Conservation (phyloP, 257 asterid species). For the Ligustrum vulgare region DNA sequence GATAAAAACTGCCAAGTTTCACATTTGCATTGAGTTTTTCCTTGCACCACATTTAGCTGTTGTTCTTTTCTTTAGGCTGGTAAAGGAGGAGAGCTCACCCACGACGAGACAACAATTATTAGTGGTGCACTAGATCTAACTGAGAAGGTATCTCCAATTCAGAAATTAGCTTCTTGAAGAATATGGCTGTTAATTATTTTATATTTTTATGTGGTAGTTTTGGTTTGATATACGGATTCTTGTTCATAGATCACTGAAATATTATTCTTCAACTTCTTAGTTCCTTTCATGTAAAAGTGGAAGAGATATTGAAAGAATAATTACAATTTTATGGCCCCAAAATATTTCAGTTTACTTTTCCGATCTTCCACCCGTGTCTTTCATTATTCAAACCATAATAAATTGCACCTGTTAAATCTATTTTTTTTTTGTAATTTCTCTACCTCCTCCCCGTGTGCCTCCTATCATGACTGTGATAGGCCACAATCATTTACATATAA, state of each 20-base stretch:
- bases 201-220: neutral
- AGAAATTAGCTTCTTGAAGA: neutral
- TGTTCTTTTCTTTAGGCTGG: constrained; percentile 66
- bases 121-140: constrained; percentile 98
- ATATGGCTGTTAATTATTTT: neutral
- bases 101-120: constrained; percentile 94
- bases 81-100: constrained; percentile 97
- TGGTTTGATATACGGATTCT: neutral
- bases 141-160: constrained; percentile 64
- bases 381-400: neutral
- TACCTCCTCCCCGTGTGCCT: neutral
- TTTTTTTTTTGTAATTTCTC: constrained; percentile 4
- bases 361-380: neutral
- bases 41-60: constrained; percentile 14
- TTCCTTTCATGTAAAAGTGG: neutral
- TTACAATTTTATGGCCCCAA: neutral
- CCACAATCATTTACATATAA: neutral
- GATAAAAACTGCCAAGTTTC: constrained; percentile 11
- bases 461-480: neutral
- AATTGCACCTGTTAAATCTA: constrained; percentile 1
- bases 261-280: neutral
- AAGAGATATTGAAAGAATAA: neutral
- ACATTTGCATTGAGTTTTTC: constrained; percentile 16
- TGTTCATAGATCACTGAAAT: neutral
- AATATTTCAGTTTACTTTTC: neutral